Base-by-base conservation (phyloP, 768 basidiomycete species). In the Dentipellis sp. region DNA sequence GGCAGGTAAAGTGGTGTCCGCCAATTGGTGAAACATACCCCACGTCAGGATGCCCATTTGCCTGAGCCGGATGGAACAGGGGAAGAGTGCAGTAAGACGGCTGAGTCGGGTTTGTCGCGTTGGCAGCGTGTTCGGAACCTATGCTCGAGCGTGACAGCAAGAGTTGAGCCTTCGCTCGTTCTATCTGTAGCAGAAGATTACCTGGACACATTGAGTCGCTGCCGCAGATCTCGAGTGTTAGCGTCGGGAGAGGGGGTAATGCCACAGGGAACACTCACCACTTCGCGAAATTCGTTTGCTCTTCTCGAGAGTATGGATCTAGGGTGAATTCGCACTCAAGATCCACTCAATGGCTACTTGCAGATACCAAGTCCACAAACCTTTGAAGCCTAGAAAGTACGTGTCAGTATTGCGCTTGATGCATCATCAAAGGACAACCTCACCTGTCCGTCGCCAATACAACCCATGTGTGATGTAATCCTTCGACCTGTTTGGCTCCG, bases 251-350 rank as follows among this genome's bases (percentile, higher is more conserved):
- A 45, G 16, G 10, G 42, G 14, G n/a, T 45, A 16, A 45, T 9
- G 29, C 6, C 3, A 29, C 29, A 6, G 9, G 53, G 6, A 3
- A 14, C 1, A 64, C 74, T 47, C 62, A 79, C 79, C 83, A 84
- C 64, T 78, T 77, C 0, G 69, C 67, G 62, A 83, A 84, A 49
- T 75, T 74, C 1, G 70, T 52, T 60, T 78, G 78, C 51, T 83
- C 80, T 40, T 82, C 80, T n/a, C 71, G 72, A 19, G 80, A 75
- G 57, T 84, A 84, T 0, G 82, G 82, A 62, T 84, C 82, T 79
- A 56, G 14, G 3, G 0, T 23, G 16, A 4, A 10, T 53, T 45
- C 51, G 29, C 36, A 3, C n/a, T 11, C 1, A 29, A 21, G 36
- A 45, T 45, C 4, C 12, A 17, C 12, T 38, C 14, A 21, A 37